phyloP scores from a whole-genome alignment of 2,329 filamentous ascomycete genomes.

The Paraphoma chrysanthemicola region DNA sequence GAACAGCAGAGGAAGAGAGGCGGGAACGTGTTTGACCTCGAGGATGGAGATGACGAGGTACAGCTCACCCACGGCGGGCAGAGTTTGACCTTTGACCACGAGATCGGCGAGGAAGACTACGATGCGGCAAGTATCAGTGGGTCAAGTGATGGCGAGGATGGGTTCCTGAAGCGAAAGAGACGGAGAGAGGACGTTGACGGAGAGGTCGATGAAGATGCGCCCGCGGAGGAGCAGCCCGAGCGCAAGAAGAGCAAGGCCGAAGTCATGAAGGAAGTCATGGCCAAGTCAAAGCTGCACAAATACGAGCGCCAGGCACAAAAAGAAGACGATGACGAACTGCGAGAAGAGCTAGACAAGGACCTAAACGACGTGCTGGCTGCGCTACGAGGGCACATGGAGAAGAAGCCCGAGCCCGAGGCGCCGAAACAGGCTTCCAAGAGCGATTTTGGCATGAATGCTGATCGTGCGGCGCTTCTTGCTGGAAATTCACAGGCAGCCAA shows the following conservation, averaged over 20 bases:
- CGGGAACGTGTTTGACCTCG: slow-evolving; percentile 84
- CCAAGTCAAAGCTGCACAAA: slow-evolving; percentile 95
- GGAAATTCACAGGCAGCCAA: slow-evolving; percentile 70
- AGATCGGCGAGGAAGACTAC: slow-evolving; percentile 71
- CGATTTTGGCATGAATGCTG: slow-evolving; percentile 62
- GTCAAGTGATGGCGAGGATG: slow-evolving; percentile 49
- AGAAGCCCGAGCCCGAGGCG: slow-evolving; percentile 52
- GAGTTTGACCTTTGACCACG: slow-evolving; percentile 69
- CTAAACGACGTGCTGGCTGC: slow-evolving; percentile 78
- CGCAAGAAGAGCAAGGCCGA: slow-evolving; percentile 95
- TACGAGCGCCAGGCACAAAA: slow-evolving; percentile 91
- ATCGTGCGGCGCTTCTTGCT: slow-evolving; percentile 66
- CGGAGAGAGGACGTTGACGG: slow-evolving; percentile 57
- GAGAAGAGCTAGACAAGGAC: slow-evolving; percentile 83
- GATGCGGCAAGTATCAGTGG: slow-evolving; percentile 74
- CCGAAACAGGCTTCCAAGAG: slow-evolving; percentile 47
- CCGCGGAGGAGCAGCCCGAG: slow-evolving; percentile 68
- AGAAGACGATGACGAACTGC: slow-evolving; percentile 89
- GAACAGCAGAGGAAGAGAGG: slow-evolving; percentile 87
- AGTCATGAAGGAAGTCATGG: slow-evolving; percentile 97
- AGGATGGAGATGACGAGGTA: slow-evolving; percentile 77
- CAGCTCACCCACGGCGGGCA: slow-evolving; percentile 85
- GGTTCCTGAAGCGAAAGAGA: slow-evolving; percentile 51
- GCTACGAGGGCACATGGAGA: slow-evolving; percentile 65
- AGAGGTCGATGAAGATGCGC: slow-evolving; percentile 37